phyloP scores from a whole-genome alignment of 805 yeast species.

The Candida patagonica region DNA sequence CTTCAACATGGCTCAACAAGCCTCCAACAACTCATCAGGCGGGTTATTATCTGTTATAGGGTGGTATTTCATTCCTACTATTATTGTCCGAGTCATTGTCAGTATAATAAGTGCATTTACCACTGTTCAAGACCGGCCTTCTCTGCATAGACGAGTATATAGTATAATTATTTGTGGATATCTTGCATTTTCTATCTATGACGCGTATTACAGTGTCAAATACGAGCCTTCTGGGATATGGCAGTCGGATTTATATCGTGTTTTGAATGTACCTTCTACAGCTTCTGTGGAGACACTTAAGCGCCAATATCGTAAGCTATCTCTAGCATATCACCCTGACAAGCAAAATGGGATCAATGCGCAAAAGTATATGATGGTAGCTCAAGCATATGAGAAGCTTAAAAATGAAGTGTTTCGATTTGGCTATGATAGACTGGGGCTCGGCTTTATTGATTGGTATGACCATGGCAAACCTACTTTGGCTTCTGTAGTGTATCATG shows the following conservation, averaged over 20 bases:
- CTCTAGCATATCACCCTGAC: constrained; percentile 28
- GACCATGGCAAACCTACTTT: background rate
- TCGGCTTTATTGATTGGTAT: constrained; percentile 38
- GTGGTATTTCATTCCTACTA: constrained; percentile 20
- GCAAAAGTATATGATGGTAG: constrained; percentile 39
- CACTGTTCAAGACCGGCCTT: constrained; percentile 6
- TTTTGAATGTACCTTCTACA: constrained; percentile 15
- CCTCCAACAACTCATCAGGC: no score
- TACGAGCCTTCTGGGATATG: background rate
- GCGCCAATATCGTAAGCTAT: constrained; percentile 17
- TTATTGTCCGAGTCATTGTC: constrained; percentile 9
- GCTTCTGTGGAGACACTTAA: constrained; percentile 16
- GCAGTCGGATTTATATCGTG: constrained; percentile 15
- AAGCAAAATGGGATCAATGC: constrained; percentile 19
- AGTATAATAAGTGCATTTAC: constrained; percentile 1
- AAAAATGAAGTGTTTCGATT: constrained; percentile 70
- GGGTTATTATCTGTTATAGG: constrained; percentile 9
- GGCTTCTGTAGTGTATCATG: background rate
- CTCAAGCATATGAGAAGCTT: constrained; percentile 68
- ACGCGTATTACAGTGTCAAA: constrained; percentile 14
- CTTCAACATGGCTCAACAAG: no score
- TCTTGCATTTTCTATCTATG: constrained; percentile 16
- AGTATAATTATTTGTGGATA: constrained; percentile 15
- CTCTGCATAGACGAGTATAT: constrained; percentile 12
- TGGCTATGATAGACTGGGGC: constrained; percentile 77